phyloP scores from a whole-genome alignment of 768 basidiomycete species.

The Candolleomyces aberdarensis region DNA sequence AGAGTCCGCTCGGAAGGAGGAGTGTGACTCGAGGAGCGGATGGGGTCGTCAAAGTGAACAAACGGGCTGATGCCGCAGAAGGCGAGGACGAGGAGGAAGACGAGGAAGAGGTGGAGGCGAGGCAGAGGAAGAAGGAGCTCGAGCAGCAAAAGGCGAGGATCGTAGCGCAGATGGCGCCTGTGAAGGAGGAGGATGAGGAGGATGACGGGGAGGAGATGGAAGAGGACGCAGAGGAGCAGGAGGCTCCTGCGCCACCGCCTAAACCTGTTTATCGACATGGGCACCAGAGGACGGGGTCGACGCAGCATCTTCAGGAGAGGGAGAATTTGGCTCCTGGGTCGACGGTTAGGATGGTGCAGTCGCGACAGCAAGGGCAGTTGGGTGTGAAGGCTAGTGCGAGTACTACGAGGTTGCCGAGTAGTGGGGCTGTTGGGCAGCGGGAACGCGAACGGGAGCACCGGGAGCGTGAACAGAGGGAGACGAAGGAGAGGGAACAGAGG shows the following conservation, averaged over 20 bases:
- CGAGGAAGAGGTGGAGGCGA: constrained; percentile 35
- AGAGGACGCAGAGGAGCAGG: not conserved
- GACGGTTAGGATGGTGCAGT: not conserved
- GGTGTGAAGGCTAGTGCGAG: constrained; percentile 27
- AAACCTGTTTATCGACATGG: no score
- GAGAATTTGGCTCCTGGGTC: constrained; percentile 28
- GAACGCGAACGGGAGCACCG: no score
- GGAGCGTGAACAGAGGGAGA: constrained; percentile 5
- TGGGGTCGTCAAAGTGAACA: constrained; percentile 30
- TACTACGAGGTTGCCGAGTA: constrained; percentile 16
- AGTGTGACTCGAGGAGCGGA: constrained; percentile 38
- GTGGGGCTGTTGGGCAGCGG: not conserved
- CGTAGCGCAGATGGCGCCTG: constrained; percentile 89
- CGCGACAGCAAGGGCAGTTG: not conserved
- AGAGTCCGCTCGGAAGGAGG: constrained; percentile 52
- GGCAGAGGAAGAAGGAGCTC: constrained; percentile 64
- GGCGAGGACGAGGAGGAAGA: constrained; percentile 25
- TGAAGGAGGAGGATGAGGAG: constrained; percentile 42
- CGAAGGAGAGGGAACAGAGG: constrained; percentile 16
- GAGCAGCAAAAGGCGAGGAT: constrained; percentile 92
- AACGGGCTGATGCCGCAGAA: constrained; percentile 30
- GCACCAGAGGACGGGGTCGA: no score
- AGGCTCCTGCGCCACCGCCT: constrained; percentile 16
- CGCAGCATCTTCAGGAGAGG: constrained; percentile 14
- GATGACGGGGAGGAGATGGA: constrained; percentile 11